These are phyloP conservation scores for Penicillium cataractarum DNA, from an alignment of 495 filamentous ascomycete genomes.

Conservation along the genomic window DNA sequence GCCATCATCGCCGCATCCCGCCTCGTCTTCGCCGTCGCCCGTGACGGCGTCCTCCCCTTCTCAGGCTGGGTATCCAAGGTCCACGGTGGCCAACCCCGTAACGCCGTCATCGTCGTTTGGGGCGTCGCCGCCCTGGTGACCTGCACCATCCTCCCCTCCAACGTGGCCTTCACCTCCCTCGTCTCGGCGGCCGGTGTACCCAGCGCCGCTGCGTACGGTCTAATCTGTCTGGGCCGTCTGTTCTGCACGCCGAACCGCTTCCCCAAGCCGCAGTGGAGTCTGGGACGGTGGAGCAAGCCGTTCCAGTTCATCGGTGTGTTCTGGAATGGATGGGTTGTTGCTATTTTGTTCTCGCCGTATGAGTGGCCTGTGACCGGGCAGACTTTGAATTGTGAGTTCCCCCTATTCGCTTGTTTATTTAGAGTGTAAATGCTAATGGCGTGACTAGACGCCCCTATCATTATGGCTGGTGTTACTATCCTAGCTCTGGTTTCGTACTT, in stretches of 20 bases:
- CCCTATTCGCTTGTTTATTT: background rate
- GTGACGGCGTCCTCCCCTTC: conserved; percentile 60
- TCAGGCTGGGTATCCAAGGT: conserved; percentile 58
- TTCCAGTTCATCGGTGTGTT: conserved; percentile 54
- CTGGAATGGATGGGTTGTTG: conserved; percentile 57
- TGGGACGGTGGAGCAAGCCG: conserved; percentile 48
- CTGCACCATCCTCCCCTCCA: conserved; percentile 57
- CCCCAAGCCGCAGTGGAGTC: conserved; percentile 50
- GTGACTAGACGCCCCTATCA: conserved; percentile 49
- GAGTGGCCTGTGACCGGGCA: conserved; percentile 47
- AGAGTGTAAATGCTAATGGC: conserved; percentile 2
- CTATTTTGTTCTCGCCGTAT: conserved; percentile 52
- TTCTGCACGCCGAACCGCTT: conserved; percentile 51
- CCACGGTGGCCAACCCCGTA: conserved; percentile 53
- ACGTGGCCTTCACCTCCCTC: conserved; percentile 58
- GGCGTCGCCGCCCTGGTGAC: conserved; percentile 51
- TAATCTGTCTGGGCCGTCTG: conserved; percentile 56
- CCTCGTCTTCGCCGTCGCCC: conserved; percentile 59
- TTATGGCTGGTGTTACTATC: conserved; percentile 54
- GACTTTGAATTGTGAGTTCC: conserved; percentile 49
- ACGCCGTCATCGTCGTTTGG: conserved; percentile 60
- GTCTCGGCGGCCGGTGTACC: conserved; percentile 55
- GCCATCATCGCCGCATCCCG: conserved; percentile 59
- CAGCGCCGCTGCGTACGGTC: conserved; percentile 57
- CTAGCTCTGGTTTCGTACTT: conserved; percentile 51